Conservation (phyloP, 2,329 filamentous ascomycete species). For the Thelonectria rubi region DNA sequence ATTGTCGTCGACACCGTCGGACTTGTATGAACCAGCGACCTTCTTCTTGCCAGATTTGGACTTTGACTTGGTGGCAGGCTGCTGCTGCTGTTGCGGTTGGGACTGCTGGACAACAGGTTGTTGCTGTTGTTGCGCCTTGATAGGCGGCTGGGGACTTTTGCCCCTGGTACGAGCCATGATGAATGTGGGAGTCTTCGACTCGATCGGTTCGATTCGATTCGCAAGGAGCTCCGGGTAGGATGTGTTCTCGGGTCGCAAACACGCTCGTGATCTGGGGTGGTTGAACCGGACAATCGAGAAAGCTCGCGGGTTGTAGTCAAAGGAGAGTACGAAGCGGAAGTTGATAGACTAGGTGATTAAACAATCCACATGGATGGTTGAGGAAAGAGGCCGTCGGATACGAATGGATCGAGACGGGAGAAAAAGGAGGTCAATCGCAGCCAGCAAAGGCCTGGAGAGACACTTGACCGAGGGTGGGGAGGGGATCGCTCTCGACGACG, state of each 20-base stretch:
- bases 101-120: slow-evolving; percentile 27
- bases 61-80: slow-evolving; percentile 25
- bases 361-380: slow-evolving; percentile 36
- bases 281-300: slow-evolving; percentile 15
- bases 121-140: slow-evolving; percentile 32
- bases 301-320: slow-evolving; percentile 6
- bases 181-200: slow-evolving; percentile 16
- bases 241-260: slow-evolving; percentile 24
- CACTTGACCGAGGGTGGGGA: slow-evolving; percentile 10
- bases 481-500: slow-evolving; percentile 24
- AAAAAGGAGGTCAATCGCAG: slow-evolving; percentile 29
- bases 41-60: slow-evolving; percentile 43
- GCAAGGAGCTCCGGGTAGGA: slow-evolving; percentile 10
- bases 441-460: slow-evolving; percentile 25
- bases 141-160: slow-evolving; percentile 49
- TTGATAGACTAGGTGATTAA: slow-evolving; percentile 32
- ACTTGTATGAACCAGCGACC: slow-evolving; percentile 69
- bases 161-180: slow-evolving; percentile 50
- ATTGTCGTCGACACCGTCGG: slow-evolving; percentile 84
- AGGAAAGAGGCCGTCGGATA: slow-evolving; percentile 19
- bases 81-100: slow-evolving; percentile 23
- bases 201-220: slow-evolving; percentile 22
- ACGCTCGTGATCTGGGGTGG: slow-evolving; percentile 13
- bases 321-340: slow-evolving; percentile 33
- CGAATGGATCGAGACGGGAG: slow-evolving; percentile 19